A percentile compares a stretch with the other conserved stretches of the same genome.
Evolutionary conservation across 768 basidiomycete genomes (phyloP).

Genomic region (Sporobolomyces roseus): DNA sequence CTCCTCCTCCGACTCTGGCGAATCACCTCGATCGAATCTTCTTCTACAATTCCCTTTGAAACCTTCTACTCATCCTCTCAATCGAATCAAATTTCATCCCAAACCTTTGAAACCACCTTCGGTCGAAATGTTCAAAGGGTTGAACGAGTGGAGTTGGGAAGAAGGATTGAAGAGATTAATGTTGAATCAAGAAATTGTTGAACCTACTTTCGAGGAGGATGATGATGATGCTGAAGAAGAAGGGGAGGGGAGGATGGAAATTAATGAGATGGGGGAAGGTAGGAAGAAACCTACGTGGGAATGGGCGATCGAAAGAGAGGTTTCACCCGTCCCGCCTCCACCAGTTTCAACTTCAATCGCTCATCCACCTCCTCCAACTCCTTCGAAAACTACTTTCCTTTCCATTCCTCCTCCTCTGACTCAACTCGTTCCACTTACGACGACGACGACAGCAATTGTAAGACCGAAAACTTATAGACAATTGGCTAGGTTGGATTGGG

Average conservation of each 20-base stretch:
- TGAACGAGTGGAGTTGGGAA: conserved; percentile 3
- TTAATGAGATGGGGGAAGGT: too few species aligned
- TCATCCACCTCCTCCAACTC: too few species aligned
- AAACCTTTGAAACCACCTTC: background rate
- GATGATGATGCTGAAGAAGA: background rate
- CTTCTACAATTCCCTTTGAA: background rate
- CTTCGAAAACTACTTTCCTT: too few species aligned
- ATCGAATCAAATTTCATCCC: background rate
- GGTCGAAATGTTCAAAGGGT: background rate
- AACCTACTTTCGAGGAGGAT: background rate
- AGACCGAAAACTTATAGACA: conserved; percentile 16
- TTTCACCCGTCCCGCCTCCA: too few species aligned
- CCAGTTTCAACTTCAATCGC: too few species aligned
- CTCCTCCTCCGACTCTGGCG: background rate
- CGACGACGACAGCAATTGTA: too few species aligned
- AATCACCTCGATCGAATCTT: background rate
- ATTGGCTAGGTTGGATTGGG: conserved; percentile 5
- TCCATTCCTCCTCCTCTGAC: too few species aligned
- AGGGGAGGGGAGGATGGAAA: too few species aligned
- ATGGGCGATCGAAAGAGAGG: too few species aligned
- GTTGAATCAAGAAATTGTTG: background rate
- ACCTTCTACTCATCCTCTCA: background rate
- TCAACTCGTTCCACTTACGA: too few species aligned
- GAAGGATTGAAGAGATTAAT: conserved; percentile 7
- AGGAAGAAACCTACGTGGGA: too few species aligned